These are phyloP conservation scores for Aspergillus chevalieri DNA, from an alignment of 2,329 filamentous ascomycete species.

Conservation along the genomic window DNA sequence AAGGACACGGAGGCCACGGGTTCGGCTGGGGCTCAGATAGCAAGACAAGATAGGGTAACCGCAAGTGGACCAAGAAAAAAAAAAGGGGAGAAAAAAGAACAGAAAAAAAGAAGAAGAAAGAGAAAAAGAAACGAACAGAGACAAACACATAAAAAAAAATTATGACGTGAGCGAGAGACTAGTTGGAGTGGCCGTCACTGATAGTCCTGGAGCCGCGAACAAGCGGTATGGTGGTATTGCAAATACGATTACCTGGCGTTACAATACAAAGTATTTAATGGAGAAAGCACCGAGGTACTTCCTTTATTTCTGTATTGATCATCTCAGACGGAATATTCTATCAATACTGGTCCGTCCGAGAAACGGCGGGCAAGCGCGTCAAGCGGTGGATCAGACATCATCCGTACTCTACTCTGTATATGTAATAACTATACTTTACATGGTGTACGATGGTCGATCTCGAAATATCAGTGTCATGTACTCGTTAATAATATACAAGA, in stretches of 20 bases:
- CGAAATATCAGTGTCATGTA: too few species aligned
- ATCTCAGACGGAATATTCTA: not conserved
- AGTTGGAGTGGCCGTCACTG: not conserved
- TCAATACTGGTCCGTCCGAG: conserved; percentile 18
- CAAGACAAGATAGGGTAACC: conserved; percentile 12
- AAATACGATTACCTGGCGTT: too few species aligned
- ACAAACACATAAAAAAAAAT: conserved; percentile 6
- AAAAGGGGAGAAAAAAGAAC: conserved; percentile 5
- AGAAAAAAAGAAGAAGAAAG: conserved; percentile 1
- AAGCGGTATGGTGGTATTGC: too few species aligned
- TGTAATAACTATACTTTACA: not conserved
- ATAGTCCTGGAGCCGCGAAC: not conserved
- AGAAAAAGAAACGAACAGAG: conserved; percentile 1
- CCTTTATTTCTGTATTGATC: too few species aligned
- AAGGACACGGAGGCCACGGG: conserved; percentile 10
- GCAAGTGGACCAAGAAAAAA: conserved; percentile 6
- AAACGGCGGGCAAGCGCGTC: conserved; percentile 16
- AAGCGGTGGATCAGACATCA: conserved; percentile 2
- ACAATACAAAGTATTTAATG: too few species aligned
- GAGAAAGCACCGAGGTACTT: too few species aligned
- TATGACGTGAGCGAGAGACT: not conserved
- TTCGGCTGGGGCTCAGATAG: conserved; percentile 18
- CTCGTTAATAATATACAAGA: too few species aligned
- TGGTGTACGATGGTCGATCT: too few species aligned
- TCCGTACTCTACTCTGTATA: not conserved